Evolutionary conservation across 371 early-diverging fungal genomes (phyloP), one percentile per base, ranked within the genome.

Genomic region (Blakeslea trispora): DNA sequence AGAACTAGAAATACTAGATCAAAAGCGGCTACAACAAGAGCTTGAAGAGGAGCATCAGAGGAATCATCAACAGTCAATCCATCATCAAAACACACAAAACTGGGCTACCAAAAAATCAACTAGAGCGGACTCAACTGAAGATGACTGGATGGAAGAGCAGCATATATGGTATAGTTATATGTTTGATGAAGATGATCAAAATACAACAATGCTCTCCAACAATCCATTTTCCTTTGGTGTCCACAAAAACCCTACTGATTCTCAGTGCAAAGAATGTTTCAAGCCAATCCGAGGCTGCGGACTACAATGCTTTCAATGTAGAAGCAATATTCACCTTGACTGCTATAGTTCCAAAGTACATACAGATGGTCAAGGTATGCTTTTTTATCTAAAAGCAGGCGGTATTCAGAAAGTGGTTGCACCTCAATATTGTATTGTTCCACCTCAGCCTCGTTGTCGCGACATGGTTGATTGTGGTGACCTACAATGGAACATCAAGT

Each of bases 281-380:
- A 62, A 69, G 13, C n/a, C 46, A 1, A 74, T 85, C 34, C 54
- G 64, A 24, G 83, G 82, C 0, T 80, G 71, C 45, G 85, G 83
- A 5, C 55, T 83, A 1, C 64, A 75, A 13, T 85, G 85, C 32
- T 82, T 77, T 34, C 80, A 70, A n/a, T 83, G 85, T 31, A 69
- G 67, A 47, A 64, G 62, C 40, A 72, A 63, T 46, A 40, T 75
- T 0, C 81, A 81, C 32, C 74, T 72, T 35, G 57, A 68, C 9
- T 81, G 81, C 45, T 72, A 41, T 22, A 64, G 56, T 31, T 42
- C 62, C 3, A 50, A 35, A 14, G 50, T 55, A 2, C 66, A 64
- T 10, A 55, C 62, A 13, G 57, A 66, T 18, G 69, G 72, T n/a
- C 66, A 68, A 22, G 66, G 64, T 5, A 60, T 75, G 7, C 64